Conservation (phyloP, 225 moss, liverwort and hornwort genomes). For the Lunularia cruciata region DNA sequence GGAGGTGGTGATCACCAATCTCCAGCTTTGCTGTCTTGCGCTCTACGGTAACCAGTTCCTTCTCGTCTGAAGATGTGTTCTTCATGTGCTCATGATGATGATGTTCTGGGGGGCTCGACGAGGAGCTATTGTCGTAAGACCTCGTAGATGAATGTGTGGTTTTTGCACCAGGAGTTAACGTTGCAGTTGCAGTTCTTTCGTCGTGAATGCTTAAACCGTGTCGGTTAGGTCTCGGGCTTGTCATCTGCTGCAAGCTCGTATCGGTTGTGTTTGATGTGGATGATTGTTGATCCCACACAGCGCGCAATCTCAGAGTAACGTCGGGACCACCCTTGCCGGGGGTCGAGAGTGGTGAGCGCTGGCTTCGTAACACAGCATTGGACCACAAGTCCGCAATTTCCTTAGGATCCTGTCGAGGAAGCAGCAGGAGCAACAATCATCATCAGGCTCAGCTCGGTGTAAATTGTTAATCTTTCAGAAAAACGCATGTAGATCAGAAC, state of each 20-base stretch:
- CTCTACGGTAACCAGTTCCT: slow-evolving; percentile 50
- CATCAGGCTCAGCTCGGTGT: slow-evolving; percentile 13
- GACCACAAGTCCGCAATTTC: slow-evolving; percentile 43
- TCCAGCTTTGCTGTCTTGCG: slow-evolving; percentile 70
- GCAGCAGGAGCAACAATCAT: neutral
- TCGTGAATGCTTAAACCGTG: slow-evolving; percentile 25
- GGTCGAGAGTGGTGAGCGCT: slow-evolving; percentile 38
- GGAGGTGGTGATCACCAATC: slow-evolving; percentile 39
- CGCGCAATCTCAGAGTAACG: slow-evolving; percentile 42
- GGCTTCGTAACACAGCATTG: slow-evolving; percentile 43
- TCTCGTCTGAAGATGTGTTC: slow-evolving; percentile 7
- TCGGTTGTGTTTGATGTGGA: slow-evolving; percentile 19
- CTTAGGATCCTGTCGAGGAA: slow-evolving; percentile 38
- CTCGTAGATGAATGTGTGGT: slow-evolving; percentile 9
- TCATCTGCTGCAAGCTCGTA: slow-evolving; percentile 26
- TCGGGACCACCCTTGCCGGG: slow-evolving; percentile 39
- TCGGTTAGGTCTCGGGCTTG: slow-evolving; percentile 44
- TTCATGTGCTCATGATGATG: neutral
- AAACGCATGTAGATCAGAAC: neutral
- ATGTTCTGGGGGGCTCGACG: slow-evolving; percentile 10
- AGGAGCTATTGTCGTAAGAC: slow-evolving; percentile 11
- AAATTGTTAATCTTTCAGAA: neutral
- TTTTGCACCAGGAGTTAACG: neutral
- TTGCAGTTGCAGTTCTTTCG: slow-evolving; percentile 11
- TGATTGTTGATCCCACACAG: slow-evolving; percentile 44